Percentiles rank a stretch among this genome's conserved stretches.
phyloP scores from a whole-genome alignment of 2,329 filamentous ascomycete genomes.

The Xylaria sp. region DNA sequence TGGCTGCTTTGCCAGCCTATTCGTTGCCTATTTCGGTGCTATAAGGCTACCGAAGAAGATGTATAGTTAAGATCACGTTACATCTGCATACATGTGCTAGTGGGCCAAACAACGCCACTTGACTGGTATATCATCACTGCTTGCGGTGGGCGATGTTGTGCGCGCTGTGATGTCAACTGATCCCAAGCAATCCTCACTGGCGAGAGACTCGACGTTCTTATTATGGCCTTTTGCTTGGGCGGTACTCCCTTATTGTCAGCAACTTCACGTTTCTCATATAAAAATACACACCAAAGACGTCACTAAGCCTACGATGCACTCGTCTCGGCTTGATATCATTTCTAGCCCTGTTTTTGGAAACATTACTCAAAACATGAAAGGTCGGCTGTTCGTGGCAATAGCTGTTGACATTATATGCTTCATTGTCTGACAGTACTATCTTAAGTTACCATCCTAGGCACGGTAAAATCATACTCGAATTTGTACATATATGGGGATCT shows the following conservation, averaged over 20 bases:
- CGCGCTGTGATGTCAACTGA: neutral
- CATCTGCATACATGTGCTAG: neutral
- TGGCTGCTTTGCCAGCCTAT: neutral
- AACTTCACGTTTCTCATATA: neutral
- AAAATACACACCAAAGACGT: neutral
- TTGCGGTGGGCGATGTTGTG: constrained; percentile 1
- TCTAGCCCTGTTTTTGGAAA: neutral
- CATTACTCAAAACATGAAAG: neutral
- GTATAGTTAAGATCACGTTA: constrained; percentile 1
- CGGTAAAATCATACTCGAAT: neutral
- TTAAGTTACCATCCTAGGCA: neutral
- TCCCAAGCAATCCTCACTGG: neutral
- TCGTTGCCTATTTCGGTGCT: neutral
- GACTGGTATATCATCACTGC: neutral
- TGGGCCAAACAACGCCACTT: neutral
- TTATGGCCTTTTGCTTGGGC: neutral
- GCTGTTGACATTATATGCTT: neutral
- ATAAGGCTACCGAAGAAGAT: constrained; percentile 16
- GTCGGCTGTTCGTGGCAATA: neutral
- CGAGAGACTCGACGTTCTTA: constrained; percentile 3
- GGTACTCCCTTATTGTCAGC: neutral
- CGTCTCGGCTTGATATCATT: neutral
- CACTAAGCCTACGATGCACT: neutral
- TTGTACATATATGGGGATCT: no score
- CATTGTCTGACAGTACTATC: neutral